Evolutionary conservation across 495 filamentous ascomycete species (phyloP).

Genomic region (Beverwykella pulmonaria): DNA sequence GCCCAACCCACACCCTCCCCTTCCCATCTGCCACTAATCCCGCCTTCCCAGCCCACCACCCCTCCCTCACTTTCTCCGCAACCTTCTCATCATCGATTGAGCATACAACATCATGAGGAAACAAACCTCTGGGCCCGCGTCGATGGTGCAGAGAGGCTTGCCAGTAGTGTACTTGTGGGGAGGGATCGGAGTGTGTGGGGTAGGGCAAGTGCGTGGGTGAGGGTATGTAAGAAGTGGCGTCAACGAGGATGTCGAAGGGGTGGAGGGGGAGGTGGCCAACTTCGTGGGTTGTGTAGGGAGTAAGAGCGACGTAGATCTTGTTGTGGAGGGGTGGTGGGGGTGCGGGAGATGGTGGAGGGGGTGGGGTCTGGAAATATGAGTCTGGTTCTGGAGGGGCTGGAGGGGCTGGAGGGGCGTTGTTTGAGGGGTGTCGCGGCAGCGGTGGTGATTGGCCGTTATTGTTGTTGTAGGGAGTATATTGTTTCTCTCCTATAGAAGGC

Average conservation of each 20-base stretch:
- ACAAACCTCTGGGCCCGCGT: not conserved
- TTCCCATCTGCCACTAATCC: slow-evolving; percentile 1
- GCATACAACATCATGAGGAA: not conserved
- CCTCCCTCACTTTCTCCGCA: not conserved
- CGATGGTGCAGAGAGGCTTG: slow-evolving; percentile 2
- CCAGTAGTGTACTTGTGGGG: slow-evolving; percentile 2
- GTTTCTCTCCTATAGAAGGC: not conserved
- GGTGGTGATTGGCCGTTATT: not conserved
- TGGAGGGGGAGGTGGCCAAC: not conserved
- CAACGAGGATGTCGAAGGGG: slow-evolving; percentile 1
- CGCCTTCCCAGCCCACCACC: not conserved
- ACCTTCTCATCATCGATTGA: slow-evolving; percentile 3
- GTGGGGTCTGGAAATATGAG: not conserved
- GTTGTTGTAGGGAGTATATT: not conserved
- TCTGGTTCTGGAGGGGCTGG: not conserved
- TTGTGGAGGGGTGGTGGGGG: not conserved
- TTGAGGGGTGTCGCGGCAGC: not conserved
- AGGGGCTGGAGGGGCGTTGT: not conserved
- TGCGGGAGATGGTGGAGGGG: not conserved
- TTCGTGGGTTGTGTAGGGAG: not conserved
- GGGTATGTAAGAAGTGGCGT: not conserved
- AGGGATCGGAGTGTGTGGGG: not conserved
- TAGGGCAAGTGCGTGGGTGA: not conserved
- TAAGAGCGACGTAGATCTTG: not conserved
- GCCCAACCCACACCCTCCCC: slow-evolving; percentile 10